A percentile compares a stretch with the other conserved stretches of the same genome.
These are phyloP conservation scores for Stentor coeruleus DNA, from an alignment of 73 alveolate genomes.

Conservation along the genomic window DNA sequence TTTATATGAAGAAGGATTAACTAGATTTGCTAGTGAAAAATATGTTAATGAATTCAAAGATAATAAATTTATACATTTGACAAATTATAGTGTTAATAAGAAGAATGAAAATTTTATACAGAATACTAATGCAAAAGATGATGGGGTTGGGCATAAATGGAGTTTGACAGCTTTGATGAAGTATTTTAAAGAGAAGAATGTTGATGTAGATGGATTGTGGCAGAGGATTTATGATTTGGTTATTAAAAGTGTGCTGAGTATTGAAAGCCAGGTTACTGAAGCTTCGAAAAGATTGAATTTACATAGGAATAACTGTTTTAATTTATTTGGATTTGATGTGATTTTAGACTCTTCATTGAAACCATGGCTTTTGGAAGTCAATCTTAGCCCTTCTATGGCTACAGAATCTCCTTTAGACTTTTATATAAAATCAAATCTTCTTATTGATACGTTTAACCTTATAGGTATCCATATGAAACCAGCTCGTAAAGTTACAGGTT, in stretches of 20 bases:
- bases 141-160: conserved; percentile 80
- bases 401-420: conserved; percentile 63
- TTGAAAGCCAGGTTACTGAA: conserved; percentile 56
- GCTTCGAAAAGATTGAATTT: conserved; percentile 75
- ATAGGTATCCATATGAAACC: conserved; percentile 58
- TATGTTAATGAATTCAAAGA: conserved; percentile 75
- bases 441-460: conserved; percentile 72
- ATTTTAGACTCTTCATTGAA: conserved; percentile 57
- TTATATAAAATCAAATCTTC: conserved; percentile 57
- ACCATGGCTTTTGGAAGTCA: conserved; percentile 86
- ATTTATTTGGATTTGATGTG: conserved; percentile 74
- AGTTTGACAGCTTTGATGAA: conserved; percentile 49
- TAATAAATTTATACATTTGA: conserved; percentile 81
- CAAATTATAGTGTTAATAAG: conserved; percentile 88
- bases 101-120: conserved; percentile 70
- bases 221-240: conserved; percentile 74
- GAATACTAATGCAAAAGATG: conserved; percentile 67
- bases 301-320: conserved; percentile 77
- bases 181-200: conserved; percentile 34
- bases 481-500: conserved; percentile 48
- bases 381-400: conserved; percentile 70
- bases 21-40: conserved; percentile 76
- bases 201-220: conserved; percentile 38
- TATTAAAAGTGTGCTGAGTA: conserved; percentile 75
- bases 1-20: conserved; percentile 86